phyloP scores from a whole-genome alignment of 192 early-diverging fungal genomes.

The Nowakowskiella sp. region DNA sequence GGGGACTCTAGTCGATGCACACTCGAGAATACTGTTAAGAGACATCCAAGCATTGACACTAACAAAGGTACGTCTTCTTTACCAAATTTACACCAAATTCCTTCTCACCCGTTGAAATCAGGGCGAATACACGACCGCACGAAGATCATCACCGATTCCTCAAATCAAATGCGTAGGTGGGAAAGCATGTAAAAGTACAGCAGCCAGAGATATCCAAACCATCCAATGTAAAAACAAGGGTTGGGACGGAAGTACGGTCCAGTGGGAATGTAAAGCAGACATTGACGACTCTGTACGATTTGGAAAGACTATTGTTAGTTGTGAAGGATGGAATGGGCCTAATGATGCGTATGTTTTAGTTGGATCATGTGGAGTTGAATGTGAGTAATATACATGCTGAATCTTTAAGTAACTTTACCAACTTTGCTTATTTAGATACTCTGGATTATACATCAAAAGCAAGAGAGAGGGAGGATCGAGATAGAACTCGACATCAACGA shows the following conservation, averaged over 20 bases:
- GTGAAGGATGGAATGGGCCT: conserved; percentile 34
- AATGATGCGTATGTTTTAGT: conserved; percentile 36
- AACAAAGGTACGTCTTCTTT: no score
- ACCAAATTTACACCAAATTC: no score
- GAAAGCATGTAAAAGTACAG: conserved; percentile 18
- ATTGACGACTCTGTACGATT: conserved; percentile 28
- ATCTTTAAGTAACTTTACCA: no score
- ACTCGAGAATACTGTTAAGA: conserved; percentile 15
- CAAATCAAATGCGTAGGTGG: conserved; percentile 36
- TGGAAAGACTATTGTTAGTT: conserved; percentile 33
- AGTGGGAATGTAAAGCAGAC: conserved; percentile 40
- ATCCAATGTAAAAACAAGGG: conserved; percentile 31
- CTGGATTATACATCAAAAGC: no score
- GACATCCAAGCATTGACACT: conserved; percentile 34
- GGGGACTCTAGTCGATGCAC: no score
- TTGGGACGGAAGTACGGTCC: conserved; percentile 21
- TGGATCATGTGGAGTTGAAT: conserved; percentile 39
- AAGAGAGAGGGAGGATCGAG: no score
- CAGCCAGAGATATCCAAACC: conserved; percentile 14
- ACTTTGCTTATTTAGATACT: no score
- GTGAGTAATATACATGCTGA: no score
- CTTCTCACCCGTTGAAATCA: no score
- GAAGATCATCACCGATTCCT: conserved; percentile 25
- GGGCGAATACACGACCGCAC: conserved; percentile 27
- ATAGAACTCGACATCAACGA: no score